Base-by-base conservation (phyloP, 2,329 filamentous ascomycete genomes). In the Blastomyces gilchristii region DNA sequence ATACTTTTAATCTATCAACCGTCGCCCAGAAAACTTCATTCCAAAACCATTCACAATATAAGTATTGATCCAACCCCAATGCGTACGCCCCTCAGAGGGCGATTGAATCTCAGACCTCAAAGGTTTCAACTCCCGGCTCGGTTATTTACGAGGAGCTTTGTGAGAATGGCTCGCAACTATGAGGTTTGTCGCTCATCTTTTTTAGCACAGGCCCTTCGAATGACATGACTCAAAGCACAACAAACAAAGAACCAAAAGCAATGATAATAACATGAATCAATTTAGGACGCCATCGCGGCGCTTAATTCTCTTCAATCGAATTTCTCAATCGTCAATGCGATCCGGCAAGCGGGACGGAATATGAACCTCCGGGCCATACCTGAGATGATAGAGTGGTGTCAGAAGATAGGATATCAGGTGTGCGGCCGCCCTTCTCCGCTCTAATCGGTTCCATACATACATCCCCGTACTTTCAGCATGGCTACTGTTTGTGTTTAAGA, bases 221-320 rank as follows among this genome's bases (percentile, higher is more conserved):
- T 57, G 37, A 57, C 25, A 52, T 56, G 52, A 31, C 50, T 56
- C n/a, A 16, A 52, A 31, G n/a, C 11, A 9, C 2, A n/a, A 22
- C 18, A 2, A 18, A 22, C 18, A 25, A 25, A 43, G n/a, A 3
- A n/a, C n/a, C n/a, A 22, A 22, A 54, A 54, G 2, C 8, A n/a
- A 54, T n/a, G 16, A n/a, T 52, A 52, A 52, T 28, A 28, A 52
- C 5, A 25, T 11, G 9, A 28, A 52, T 54, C 18, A n/a, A 41
- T 41, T 12, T 75, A 87, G 76, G 84, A 86, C 68, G 91, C 91
- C 47, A 85, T 96, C 49, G 75, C 81, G 62, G 86, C 87, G 63
- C 84, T 96, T 68, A 87, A 90, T 68, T 84, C 85, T 58, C 81
- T 96, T 62, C 88, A 93, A 70, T 88, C 88, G 62, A 96, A 96